Base-by-base conservation (phyloP, 805 yeast species). In the Zygosaccharomyces bailii region DNA sequence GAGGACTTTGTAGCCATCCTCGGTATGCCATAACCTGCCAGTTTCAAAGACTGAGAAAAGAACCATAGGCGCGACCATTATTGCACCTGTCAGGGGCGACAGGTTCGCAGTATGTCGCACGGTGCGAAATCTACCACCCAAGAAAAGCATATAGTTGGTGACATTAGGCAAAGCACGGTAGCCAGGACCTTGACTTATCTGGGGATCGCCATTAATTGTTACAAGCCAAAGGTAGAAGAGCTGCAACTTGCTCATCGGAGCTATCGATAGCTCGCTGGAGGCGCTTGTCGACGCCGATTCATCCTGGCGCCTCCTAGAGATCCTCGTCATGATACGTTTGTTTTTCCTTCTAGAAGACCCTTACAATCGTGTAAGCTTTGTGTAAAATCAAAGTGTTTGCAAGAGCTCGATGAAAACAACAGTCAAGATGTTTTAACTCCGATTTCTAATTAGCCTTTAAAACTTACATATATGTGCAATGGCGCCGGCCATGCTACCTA, bases 91-190 rank as follows among this genome's bases (percentile, higher is more conserved):
- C 0, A 67, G 27, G 2, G 75, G 21, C 8, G 70, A 70, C 11
- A 71, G 52, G 1, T 79, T 81, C 16, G 51, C 50, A 19, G 62
- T 59, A 24, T 59, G 55, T 45, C 67, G 71, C 7, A 73, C 57
- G 0, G 75, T 65, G 24, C 82, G 66, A 10, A 81, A 55, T 33
- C 88, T 61, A 0, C 95, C 95, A 10, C 93, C 93, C 39, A 79
- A 61, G 3, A 83, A 63, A 59, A 75, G 85, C 2, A 77, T 50
- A 44, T 72, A 70, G 44, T 69, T 72, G 5, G 69, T 55, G 4
- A 54, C 51, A 3, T 38, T 20, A 1, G 65, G 58, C 31, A 60
- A 32, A 5, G 53, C 45, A 9, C 52, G 31, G 39, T 60, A 63
- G 17, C 53, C 56, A 42, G 45, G 49, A 4, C 40, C 45, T 27